Conservation (phyloP, 148 eudicot genomes). For the Vaccinium vitisidaea region DNA sequence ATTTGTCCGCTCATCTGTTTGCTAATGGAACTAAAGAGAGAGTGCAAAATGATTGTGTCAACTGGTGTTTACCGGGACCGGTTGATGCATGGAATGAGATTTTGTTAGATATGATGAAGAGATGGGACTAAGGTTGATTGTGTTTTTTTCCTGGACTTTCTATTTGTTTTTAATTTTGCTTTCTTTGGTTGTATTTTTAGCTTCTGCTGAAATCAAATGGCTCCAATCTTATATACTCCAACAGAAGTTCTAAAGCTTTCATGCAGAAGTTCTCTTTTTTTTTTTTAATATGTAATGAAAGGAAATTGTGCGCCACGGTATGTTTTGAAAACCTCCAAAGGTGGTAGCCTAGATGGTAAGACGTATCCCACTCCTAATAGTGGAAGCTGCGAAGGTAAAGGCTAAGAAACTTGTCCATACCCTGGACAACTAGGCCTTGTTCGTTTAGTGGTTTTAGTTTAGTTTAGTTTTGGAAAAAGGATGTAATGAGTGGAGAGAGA, state of each 20-base stretch:
- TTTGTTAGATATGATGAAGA: conserved; percentile 60
- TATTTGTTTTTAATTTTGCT: neutral
- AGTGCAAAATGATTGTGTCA: conserved; percentile 86
- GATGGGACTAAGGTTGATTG: conserved; percentile 29
- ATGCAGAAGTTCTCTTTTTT: no score
- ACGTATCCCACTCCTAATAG: conserved; percentile 1
- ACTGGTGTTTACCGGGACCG: conserved; percentile 93
- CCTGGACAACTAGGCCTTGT: no score
- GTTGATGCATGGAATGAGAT: conserved; percentile 95
- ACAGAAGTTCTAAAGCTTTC: no score
- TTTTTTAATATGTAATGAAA: no score
- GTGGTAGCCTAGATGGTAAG: no score
- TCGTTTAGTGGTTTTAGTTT: no score
- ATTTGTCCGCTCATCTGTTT: conserved; percentile 72
- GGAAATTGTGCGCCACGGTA: no score
- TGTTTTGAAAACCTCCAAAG: no score
- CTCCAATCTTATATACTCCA: neutral
- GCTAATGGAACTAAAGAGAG: conserved; percentile 63
- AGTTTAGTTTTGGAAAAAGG: no score
- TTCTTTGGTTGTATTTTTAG: neutral
- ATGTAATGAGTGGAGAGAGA: no score
- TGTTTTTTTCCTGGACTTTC: neutral
- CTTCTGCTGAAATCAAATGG: neutral
- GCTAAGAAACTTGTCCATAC: neutral
- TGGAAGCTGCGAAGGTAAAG: conserved; percentile 36